Percentiles rank a stretch among this genome's conserved stretches.
Conservation (phyloP, 1,284 basidiomycete species). For the Ganoderma boninense region DNA sequence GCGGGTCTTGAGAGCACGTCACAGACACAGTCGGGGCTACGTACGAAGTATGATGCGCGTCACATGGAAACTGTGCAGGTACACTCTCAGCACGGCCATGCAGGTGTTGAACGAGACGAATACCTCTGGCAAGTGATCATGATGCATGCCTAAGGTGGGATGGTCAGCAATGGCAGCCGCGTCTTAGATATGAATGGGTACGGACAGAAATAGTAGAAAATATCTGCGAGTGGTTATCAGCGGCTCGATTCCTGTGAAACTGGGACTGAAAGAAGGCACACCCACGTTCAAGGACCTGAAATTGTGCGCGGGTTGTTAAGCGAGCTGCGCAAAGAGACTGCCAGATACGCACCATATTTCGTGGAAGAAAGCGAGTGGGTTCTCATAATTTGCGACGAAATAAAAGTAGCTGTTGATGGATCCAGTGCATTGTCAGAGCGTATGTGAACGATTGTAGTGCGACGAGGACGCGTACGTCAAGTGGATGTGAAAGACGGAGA, state of each 20-base stretch:
- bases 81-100: neutral
- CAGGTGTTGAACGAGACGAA: neutral
- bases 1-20: too few relatives aligned
- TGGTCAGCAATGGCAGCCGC: neutral
- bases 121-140: neutral
- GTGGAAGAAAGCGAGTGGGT: neutral
- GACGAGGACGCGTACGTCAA: too few relatives aligned
- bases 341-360: neutral
- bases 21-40: neutral
- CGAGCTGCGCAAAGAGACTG: neutral
- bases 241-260: neutral
- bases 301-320: neutral
- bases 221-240: neutral
- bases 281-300: neutral
- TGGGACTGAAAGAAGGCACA: neutral
- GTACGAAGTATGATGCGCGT: neutral
- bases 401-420: neutral
- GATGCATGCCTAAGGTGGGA: neutral
- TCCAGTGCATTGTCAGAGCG: neutral
- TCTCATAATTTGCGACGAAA: neutral
- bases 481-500: too few relatives aligned
- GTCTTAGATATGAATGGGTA: neutral
- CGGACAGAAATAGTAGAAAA: neutral
- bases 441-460: neutral
- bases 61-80: neutral